Base-by-base conservation (phyloP, 768 basidiomycete species). In the Leucosporidium scottii region DNA sequence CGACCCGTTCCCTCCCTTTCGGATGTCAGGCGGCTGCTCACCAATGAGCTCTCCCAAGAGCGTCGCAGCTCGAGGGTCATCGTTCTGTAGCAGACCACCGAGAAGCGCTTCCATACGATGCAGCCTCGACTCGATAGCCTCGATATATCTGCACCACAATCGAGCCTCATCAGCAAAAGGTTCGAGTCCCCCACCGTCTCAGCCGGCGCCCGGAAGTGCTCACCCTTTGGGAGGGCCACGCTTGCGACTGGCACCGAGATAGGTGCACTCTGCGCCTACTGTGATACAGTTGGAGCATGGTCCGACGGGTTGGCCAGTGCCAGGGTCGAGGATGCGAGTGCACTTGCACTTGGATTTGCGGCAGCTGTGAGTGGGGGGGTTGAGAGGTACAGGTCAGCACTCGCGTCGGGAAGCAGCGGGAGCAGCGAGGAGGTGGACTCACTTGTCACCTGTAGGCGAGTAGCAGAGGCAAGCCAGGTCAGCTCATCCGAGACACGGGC, bases 131-230 rank as follows among this genome's bases (percentile, higher is more conserved):
- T 94, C 91, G 73, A 94, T 91, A 34, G 91, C 91, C 75, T 93
- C 91, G 75, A 94, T 93, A 81, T 94, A 94, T 1, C 91, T 91
- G 76, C 90, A 91, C n/a, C 90, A 91, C n/a, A 90, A 89, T 4
- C 89, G 88, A 3, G 91, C 91, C 71, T 91, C 72, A 49, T 20
- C 53, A 27, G 87, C 76, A 88, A 88, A 73, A 87, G 84, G 18
- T 88, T 67, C 48, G 48, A 34, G 25, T 25, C 10, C 21, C 9
- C 25, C 31, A 27, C 39, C n/a, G 48, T 12, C 23, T 39, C 28
- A 63, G 89, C 12, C 87, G 87, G 3, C 87, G 5, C 87, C 50
- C 89, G 81, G 21, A 10, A 17, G 18, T 23, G 30, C 59, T 25
- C 25, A 71, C 63, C 67, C 66, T 57, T 71, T 67, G 27, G 67